Evolutionary conservation across 768 basidiomycete genomes (phyloP).

Genomic region (Pleurotus pulmonarius): DNA sequence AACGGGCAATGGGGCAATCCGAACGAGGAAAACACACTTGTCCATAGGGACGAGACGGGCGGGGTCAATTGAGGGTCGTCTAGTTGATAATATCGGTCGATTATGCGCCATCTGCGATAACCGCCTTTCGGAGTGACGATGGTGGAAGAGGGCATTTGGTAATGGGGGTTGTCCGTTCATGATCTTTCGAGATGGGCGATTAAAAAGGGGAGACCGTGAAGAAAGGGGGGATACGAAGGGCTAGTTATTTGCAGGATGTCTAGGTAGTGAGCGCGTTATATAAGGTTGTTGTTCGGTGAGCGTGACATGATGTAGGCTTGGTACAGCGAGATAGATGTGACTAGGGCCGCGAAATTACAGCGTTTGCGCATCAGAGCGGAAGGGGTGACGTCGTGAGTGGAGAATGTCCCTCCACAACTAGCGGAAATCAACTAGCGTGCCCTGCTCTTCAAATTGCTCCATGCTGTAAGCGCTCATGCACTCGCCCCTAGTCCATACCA

Average conservation of each 20-base stretch:
- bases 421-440: neutral
- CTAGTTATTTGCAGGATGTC: no score
- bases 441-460: neutral
- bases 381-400: no score
- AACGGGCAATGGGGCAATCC: neutral
- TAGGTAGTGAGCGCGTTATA: no score
- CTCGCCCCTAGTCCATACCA: neutral
- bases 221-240: no score
- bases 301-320: no score
- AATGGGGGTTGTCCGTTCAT: no score
- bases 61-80: slow-evolving; percentile 75
- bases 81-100: slow-evolving; percentile 28
- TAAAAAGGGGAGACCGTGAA: no score
- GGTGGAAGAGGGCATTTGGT: slow-evolving; percentile 23
- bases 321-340: no score
- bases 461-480: neutral
- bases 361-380: no score
- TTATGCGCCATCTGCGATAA: slow-evolving; percentile 37
- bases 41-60: slow-evolving; percentile 74
- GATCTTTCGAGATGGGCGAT: no score
- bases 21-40: slow-evolving; percentile 43
- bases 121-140: slow-evolving; percentile 40
- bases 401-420: neutral
- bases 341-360: no score
- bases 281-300: no score